Evolutionary conservation across 2,329 filamentous ascomycete species (phyloP), one percentile per base, ranked within the genome.

Genomic region (Diaporthe vaccinii): DNA sequence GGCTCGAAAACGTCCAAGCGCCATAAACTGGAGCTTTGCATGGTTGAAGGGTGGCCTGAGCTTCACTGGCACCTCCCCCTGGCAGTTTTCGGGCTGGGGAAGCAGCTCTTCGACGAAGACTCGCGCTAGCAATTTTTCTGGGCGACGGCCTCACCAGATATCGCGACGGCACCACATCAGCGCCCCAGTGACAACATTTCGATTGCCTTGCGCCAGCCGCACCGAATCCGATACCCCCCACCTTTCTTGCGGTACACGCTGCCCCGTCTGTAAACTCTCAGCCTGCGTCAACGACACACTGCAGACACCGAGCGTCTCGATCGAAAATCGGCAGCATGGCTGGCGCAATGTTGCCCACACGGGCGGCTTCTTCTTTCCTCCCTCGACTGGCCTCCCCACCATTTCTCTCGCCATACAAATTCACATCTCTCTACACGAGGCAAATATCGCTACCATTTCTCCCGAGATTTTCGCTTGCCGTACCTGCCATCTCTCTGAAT

Each of bases 401-500:
- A 62, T 81, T 85, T 71, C 82, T 85, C 75, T 82, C 84, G 34
- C 82, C 86, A 8, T 55, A 55, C 39, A 84, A 85, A 79, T 86
- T 86, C 76, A 82, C 85, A 9, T 84, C 84, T 1, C 77, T 88
- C 61, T 87, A 85, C 72, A 85, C 86, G 61, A 84, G 86, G 72
- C 86, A 87, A 77, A 82, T 87, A 74, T 84, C 86, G 49, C 80
- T 86, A 77, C 84, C 88, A 70, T 84, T 89, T 79, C 84, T 92
- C 75, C 87, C 88, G 75, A 88, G 87, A 78, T 83, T 91, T 44
- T 86, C 90, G 22, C 86, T 93, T 76, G 86, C 91, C 9, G 84
- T 93, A 53, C 91, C 93, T 34, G 86, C 89, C 17, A 87, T 94
- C 78, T 88, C 91, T 78, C 82, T 89, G 74, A 85, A 85, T 74